Conservation (phyloP, 164 flowering plant genomes). For the Houttuynia cordata region DNA sequence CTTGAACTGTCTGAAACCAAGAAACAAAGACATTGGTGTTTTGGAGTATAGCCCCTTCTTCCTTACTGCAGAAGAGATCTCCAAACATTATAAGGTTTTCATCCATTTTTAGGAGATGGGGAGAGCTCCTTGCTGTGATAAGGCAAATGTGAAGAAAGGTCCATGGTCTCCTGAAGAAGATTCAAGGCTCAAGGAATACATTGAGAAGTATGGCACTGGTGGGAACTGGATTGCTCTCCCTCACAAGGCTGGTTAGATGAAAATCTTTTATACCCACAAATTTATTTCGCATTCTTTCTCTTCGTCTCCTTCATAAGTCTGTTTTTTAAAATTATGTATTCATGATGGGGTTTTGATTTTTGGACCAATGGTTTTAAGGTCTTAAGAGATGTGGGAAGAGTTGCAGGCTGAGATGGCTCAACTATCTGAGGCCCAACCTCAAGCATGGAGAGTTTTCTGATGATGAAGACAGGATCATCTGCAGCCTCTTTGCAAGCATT, state of each 20-base stretch:
- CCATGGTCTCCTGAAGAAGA: conserved; percentile 95
- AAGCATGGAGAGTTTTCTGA: conserved; percentile 79
- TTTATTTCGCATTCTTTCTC: no score
- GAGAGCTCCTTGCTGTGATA: conserved; percentile 89
- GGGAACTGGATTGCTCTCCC: conserved; percentile 90
- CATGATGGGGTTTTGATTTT: not conserved
- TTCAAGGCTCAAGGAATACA: conserved; percentile 49
- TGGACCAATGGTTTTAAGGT: conserved; percentile 21
- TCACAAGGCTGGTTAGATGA: conserved; percentile 44
- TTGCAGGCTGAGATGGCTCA: conserved; percentile 78
- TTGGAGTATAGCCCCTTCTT: not conserved
- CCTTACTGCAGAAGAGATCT: not conserved
- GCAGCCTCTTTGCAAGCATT: conserved; percentile 56
- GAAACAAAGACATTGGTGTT: not conserved
- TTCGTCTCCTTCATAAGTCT: no score
- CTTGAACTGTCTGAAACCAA: not conserved
- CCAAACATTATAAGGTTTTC: no score
- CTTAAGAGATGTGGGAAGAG: conserved; percentile 79
- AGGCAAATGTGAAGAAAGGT: conserved; percentile 80
- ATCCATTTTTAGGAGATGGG: conserved; percentile 29
- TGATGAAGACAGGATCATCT: conserved; percentile 61
- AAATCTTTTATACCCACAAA: not conserved
- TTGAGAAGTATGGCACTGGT: conserved; percentile 58
- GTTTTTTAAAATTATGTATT: no score
- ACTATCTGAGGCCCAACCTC: conserved; percentile 69